Evolutionary conservation across 2,329 filamentous ascomycete genomes (phyloP).

Genomic region (Orbilia blumenaviensis): DNA sequence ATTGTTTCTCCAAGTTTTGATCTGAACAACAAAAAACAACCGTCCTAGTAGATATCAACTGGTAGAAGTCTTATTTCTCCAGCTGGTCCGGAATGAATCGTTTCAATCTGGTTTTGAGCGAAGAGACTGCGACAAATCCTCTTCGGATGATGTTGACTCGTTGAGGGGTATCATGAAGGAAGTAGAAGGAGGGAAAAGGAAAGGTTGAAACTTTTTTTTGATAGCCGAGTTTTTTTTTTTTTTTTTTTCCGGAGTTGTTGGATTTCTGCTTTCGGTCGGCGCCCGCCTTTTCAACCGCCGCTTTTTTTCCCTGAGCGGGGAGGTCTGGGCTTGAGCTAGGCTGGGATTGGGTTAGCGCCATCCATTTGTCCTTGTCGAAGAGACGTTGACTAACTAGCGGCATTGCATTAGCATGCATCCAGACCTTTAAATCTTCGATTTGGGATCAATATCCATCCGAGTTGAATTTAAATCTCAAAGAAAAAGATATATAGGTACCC

Average conservation of each 20-base stretch:
- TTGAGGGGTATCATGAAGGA: constrained; percentile 40
- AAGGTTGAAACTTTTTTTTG: not conserved
- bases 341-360: not conserved
- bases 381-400: no score
- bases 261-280: constrained; percentile 45
- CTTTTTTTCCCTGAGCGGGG: no score
- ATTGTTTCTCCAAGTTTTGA: constrained; percentile 61
- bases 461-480: not conserved
- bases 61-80: not conserved
- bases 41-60: no score
- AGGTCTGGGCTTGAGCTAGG: not conserved
- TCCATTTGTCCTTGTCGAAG: no score
- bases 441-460: not conserved
- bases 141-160: constrained; percentile 39
- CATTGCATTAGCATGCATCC: no score
- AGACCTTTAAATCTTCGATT: not conserved
- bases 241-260: no score
- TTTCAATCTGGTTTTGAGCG: constrained; percentile 14
- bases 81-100: not conserved
- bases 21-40: no score
- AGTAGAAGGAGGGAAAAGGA: not conserved
- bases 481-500: not conserved
- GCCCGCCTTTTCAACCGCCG: not conserved
- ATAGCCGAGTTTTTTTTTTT: constrained; percentile 29
- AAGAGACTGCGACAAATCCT: constrained; percentile 49